Percentiles rank a stretch among this genome's conserved stretches.
These are phyloP conservation scores for Cyberlindnera bimundalis DNA, from an alignment of 805 yeast species.

Conservation along the genomic window DNA sequence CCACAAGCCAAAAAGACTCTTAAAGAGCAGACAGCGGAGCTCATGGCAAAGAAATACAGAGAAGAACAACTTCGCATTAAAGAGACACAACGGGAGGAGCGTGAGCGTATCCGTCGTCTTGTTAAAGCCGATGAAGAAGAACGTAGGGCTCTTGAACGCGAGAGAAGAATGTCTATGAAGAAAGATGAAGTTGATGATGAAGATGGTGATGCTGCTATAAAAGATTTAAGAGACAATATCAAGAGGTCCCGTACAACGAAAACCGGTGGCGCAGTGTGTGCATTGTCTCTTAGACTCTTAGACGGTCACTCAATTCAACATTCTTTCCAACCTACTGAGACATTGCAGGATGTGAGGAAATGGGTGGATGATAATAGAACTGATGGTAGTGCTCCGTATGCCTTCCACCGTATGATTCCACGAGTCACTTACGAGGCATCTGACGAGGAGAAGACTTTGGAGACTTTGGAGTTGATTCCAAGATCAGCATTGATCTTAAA, in stretches of 20 bases:
- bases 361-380: conserved; percentile 56
- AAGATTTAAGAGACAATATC: conserved; percentile 23
- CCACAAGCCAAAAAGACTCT: conserved; percentile 24
- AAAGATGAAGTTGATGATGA: conserved; percentile 28
- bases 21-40: conserved; percentile 40
- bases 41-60: conserved; percentile 35
- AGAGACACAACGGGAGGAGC: conserved; percentile 43
- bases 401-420: conserved; percentile 52
- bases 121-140: conserved; percentile 53
- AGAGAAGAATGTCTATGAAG: conserved; percentile 21
- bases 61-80: conserved; percentile 37
- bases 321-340: conserved; percentile 42
- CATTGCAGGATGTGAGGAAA: conserved; percentile 54
- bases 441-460: conserved; percentile 55
- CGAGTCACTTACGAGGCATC: conserved; percentile 58
- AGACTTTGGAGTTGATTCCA: conserved; percentile 58
- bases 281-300: conserved; percentile 57
- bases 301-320: conserved; percentile 61
- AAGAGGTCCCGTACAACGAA: conserved; percentile 10
- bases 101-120: conserved; percentile 49
- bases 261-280: conserved; percentile 28
- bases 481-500: conserved; percentile 73
- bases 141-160: conserved; percentile 27
- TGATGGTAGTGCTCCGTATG: conserved; percentile 42
- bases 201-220: conserved; percentile 24